Base-by-base conservation (phyloP, 768 basidiomycete genomes). In the Tulasnella sp. region DNA sequence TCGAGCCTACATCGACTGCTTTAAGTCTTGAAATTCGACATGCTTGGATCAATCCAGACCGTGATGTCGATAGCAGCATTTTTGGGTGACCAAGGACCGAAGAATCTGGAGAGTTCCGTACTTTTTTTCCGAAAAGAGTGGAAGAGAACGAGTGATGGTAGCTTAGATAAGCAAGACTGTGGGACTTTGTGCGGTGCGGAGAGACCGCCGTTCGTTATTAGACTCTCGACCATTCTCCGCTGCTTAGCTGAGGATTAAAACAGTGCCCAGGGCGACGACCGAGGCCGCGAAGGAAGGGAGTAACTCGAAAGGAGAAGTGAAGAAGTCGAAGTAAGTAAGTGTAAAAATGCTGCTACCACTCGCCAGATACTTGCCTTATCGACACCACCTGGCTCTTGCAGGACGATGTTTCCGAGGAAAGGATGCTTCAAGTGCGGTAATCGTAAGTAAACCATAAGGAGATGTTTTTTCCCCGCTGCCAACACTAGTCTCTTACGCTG, bases 391-490 rank as follows among this genome's bases (percentile, higher is more conserved):
- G 58, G 29, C 31, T 22, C 31, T 64, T 64, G 11, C 58, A 64
- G 58, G 58, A 64, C 29, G 58, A 64, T 64, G 58, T 64, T 64
- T 77, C 91, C 49, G 36, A 42, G 90, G 87, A 94, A 93, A 86
- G 92, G 92, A 79, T 95, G 93, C 82, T 95, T 92, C 86, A 96
- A 94, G 87, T 96, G 94, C 82, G 94, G 94, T 82, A 94, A 94
- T 84, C 87, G 94, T 93, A 83, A 7, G 82, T 80, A 22, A 90
- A 89, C 79, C 72, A 76, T 77, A 74, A 67, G 77, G 45, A 67
- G 40, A 72, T 58, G 74, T 71, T 75, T 71, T 77, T 79, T 70
- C 71, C 72, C 68, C 68, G 77, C 79, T 36, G 79, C 58, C 37
- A 79, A 72, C 36, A 17, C 7, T 34, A 25, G 31, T 77, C 70